Percentiles rank a stretch among this genome's conserved stretches.
Conservation (phyloP, 768 basidiomycete species). For the Gymnopilus junonius region DNA sequence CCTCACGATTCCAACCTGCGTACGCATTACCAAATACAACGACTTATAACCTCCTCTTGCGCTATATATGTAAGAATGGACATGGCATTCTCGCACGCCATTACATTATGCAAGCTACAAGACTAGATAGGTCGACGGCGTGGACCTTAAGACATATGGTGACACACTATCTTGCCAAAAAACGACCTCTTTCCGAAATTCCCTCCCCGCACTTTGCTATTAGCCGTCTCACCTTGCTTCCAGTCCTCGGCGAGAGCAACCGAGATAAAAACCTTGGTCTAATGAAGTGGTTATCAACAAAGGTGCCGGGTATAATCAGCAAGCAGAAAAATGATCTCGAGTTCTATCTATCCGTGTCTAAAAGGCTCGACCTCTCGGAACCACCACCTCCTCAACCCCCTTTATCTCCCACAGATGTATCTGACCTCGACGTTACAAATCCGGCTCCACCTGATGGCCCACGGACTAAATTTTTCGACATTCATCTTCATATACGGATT, state of each 20-base stretch:
- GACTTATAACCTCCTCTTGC: constrained; percentile 65
- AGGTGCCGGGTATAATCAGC: constrained; percentile 47
- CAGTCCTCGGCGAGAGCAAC: constrained; percentile 63
- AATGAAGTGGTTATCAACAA: constrained; percentile 61
- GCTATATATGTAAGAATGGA: constrained; percentile 52
- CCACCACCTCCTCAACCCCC: neutral
- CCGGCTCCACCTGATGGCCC: constrained; percentile 28
- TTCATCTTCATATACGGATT: constrained; percentile 59
- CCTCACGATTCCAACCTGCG: constrained; percentile 42
- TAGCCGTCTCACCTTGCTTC: constrained; percentile 57
- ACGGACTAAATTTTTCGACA: constrained; percentile 47
- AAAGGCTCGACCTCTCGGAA: neutral
- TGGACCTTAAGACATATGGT: constrained; percentile 36
- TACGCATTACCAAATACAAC: constrained; percentile 65
- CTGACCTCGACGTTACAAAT: neutral
- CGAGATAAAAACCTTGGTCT: constrained; percentile 60
- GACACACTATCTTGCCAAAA: constrained; percentile 10
- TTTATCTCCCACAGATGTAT: neutral
- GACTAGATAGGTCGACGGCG: constrained; percentile 44
- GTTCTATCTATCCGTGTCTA: constrained; percentile 20
- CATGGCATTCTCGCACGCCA: constrained; percentile 65
- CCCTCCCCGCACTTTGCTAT: constrained; percentile 57
- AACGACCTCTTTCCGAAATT: constrained; percentile 33
- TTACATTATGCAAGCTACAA: constrained; percentile 60
- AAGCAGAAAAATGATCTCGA: constrained; percentile 53